Base-by-base conservation (phyloP, 345 rosid species). In the Hibiscus tridactylites region DNA sequence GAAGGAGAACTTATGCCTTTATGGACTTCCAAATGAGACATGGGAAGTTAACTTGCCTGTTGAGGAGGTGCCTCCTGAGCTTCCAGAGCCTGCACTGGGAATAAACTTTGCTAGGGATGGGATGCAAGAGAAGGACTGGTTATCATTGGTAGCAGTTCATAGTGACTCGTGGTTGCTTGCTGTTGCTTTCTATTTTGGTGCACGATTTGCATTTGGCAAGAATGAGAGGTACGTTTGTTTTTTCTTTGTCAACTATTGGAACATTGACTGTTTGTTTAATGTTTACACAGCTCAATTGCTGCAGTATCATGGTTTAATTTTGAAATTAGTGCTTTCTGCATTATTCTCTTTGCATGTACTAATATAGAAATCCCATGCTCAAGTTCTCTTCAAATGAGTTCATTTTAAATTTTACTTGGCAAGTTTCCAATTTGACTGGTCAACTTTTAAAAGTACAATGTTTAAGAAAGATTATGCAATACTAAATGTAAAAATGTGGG, bases 201-300 rank as follows among this genome's bases (percentile, higher is more conserved):
- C 35, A 31, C 35, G 35, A 31, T 31, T 31, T 31, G 35, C 35
- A 31, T 31, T 31, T 31, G 35, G 35, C 35, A 31, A 31, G 35
- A 31, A 31, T 31, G 35, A 31, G 35, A 31, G 35, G 5, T 3
- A 4, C 5, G 5, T 4, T 31, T 31, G 19, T 10, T 71, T 58
- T 47, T 77, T 71, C 61, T 69, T 52, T 59, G 35, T 53, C 76
- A 17, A 21, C 29, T 54, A 42, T 71, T 67, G 44, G 63, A 19
- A 9, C 6, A 26, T 58, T 57, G 33, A 19, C 2, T 46, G n/a
- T 24, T 3, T 50, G 15, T 46, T 29, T 31, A 31, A 21, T 21
- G 24, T 21, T 21, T 39, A 5, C 2, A 2, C 16, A 31, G 28
- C 61, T 8, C 21, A 49, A 26, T 17, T 28, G 29, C 66, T 35